Conservation (phyloP, 352 stramenopile species). For the Thraustochytrium striatum region DNA sequence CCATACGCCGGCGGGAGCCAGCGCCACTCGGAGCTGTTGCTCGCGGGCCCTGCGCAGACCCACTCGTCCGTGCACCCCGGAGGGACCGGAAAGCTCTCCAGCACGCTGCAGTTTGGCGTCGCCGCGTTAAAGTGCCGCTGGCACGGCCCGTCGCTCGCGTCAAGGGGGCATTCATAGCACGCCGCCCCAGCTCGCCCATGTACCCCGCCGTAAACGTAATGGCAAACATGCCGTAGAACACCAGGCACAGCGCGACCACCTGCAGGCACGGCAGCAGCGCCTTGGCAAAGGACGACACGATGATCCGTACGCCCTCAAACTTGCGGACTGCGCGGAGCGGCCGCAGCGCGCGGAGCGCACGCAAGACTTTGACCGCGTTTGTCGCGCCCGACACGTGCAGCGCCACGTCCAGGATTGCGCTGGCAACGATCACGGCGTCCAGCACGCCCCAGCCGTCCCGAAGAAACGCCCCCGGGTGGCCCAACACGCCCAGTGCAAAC, state of each 20-base stretch:
- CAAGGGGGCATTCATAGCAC: conserved; percentile 7
- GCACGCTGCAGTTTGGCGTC: background rate
- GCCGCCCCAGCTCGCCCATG: background rate
- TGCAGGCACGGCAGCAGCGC: conserved; percentile 14
- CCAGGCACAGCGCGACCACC: background rate
- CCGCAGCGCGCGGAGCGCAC: conserved; percentile 35
- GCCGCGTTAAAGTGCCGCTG: background rate
- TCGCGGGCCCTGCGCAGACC: background rate
- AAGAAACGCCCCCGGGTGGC: conserved; percentile 62
- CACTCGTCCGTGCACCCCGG: background rate
- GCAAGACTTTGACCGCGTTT: conserved; percentile 8
- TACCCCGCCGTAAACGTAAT: conserved; percentile 12
- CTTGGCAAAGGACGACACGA: conserved; percentile 33
- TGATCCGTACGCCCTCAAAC: conserved; percentile 46
- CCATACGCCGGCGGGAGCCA: conserved; percentile 34
- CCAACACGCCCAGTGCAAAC: conserved; percentile 59
- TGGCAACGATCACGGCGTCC: conserved; percentile 73
- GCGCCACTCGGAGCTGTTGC: background rate
- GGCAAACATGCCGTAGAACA: conserved; percentile 24
- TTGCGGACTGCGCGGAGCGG: conserved; percentile 24
- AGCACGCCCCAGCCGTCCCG: conserved; percentile 75
- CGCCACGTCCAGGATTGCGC: background rate
- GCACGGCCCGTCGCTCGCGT: background rate
- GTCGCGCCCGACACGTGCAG: background rate
- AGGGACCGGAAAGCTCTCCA: background rate